phyloP scores from a whole-genome alignment of 2,329 filamentous ascomycete genomes.

The Zymoseptoria tritici region DNA sequence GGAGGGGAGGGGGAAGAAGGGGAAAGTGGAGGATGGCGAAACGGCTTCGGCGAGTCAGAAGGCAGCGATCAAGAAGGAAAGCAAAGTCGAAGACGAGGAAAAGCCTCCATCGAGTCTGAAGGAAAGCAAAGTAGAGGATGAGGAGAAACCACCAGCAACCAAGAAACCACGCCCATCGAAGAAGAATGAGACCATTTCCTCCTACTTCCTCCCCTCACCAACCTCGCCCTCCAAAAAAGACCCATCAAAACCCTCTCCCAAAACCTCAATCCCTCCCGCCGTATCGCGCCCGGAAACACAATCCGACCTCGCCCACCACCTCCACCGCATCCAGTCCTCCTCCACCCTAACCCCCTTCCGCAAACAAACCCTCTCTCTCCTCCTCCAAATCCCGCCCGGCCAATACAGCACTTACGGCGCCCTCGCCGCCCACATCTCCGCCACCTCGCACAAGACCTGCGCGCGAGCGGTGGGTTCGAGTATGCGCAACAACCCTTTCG shows the following conservation, averaged over 20 bases:
- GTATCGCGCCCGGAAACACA: neutral
- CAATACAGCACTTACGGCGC: conserved; percentile 32
- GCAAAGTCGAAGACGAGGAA: neutral
- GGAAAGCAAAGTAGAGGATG: neutral
- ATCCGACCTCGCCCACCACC: conserved; percentile 19
- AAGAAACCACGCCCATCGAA: conserved; percentile 1
- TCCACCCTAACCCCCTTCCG: conserved; percentile 47
- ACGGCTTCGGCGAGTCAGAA: neutral
- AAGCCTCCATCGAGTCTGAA: neutral
- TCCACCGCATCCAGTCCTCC: conserved; percentile 36
- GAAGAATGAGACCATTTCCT: conserved; percentile 18
- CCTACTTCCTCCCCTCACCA: conserved; percentile 25
- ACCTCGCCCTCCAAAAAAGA: neutral
- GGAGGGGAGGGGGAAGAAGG: conserved; percentile 1
- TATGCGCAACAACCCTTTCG: conserved; percentile 37
- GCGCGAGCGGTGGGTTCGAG: conserved; percentile 36
- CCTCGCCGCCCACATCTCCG: conserved; percentile 28
- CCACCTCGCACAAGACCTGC: conserved; percentile 29
- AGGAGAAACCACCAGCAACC: neutral
- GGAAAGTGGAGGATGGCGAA: neutral
- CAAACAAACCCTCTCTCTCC: conserved; percentile 28
- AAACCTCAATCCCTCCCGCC: neutral
- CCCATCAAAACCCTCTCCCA: neutral
- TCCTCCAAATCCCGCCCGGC: conserved; percentile 30
- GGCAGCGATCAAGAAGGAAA: conserved; percentile 1